Percentiles rank a stretch among this genome's conserved stretches.
Evolutionary conservation across 2,329 filamentous ascomycete genomes (phyloP).

Genomic region (Blastomyces percursus): DNA sequence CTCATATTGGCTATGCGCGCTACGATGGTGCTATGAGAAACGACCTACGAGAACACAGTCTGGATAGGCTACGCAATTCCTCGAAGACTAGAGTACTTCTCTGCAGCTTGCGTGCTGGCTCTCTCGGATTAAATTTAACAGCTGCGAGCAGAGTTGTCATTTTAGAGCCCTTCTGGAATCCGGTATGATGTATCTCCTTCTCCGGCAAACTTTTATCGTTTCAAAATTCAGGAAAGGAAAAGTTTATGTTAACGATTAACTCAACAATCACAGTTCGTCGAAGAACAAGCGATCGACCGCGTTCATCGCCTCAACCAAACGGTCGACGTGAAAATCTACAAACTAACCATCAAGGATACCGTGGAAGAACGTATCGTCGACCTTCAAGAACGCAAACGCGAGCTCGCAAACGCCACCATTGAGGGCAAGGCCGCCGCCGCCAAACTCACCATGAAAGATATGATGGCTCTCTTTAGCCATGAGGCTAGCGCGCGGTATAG

Average conservation of each 20-base stretch:
- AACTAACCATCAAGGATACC: constrained; percentile 72
- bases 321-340: constrained; percentile 88
- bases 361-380: constrained; percentile 94
- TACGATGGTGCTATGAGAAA: constrained; percentile 96
- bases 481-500: constrained; percentile 47
- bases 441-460: constrained; percentile 87
- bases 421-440: constrained; percentile 64
- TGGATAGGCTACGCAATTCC: constrained; percentile 65
- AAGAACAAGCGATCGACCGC: constrained; percentile 97
- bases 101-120: constrained; percentile 89
- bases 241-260: background rate
- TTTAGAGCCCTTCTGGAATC: constrained; percentile 97
- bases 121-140: constrained; percentile 84
- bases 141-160: constrained; percentile 89
- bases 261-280: constrained; percentile 59
- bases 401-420: constrained; percentile 82
- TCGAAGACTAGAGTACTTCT: constrained; percentile 68
- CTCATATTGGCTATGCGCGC: constrained; percentile 67
- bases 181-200: constrained; percentile 41
- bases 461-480: constrained; percentile 75
- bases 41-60: constrained; percentile 76
- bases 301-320: constrained; percentile 98
- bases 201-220: background rate
- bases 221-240: background rate
- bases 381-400: constrained; percentile 85